Evolutionary conservation across 2,329 filamentous ascomycete species (phyloP), one percentile per base, ranked within the genome.

Genomic region (Trichoderma brevicompactum): DNA sequence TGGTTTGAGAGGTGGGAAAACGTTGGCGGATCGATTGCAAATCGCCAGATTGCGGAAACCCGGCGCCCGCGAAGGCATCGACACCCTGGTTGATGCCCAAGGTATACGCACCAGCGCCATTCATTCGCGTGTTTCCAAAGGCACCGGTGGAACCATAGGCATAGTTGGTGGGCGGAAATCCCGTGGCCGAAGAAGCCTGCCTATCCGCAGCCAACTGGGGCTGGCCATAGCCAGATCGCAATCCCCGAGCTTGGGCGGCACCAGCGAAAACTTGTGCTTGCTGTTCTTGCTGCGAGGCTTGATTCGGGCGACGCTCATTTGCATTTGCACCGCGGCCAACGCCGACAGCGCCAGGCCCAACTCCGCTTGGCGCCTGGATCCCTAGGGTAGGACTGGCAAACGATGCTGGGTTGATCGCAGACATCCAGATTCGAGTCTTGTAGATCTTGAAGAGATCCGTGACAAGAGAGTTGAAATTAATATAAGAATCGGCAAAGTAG

Each of bases 381-480:
- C 90, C 90, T 55, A 92, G 82, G 3, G 87, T 88, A 17, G 91
- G 90, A 68, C 89, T 94, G 28, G 91, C 91, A 77, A 98, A 97
- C 0, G 94, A 97, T 5, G 94, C 95, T 7, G 95, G 95, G 75
- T 99, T 99, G 77, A 99, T 96, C 4, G 95, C 95, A 5, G 94
- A 98, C 92, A 99, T 97, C 95, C 95, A 99, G 73, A 99, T 99
- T 71, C 96, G 88, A 23, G 94, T 97, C 82, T 99, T 99, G 84
- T 98, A 99, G 68, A 98, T 94, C 79, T 98, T 98, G 85, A 98
- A 99, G 12, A 99, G 84, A 75, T 99, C 95, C 0, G 94, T 97
- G 61, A 99, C 95, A 15, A 99, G 87, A 2, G 92, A 92, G 76
- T 99, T 99, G 84, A 99, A 99, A 80, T 98, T 98, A 82, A 99